Base-by-base conservation (phyloP, 768 basidiomycete genomes). In the Lentinula detonsa region DNA sequence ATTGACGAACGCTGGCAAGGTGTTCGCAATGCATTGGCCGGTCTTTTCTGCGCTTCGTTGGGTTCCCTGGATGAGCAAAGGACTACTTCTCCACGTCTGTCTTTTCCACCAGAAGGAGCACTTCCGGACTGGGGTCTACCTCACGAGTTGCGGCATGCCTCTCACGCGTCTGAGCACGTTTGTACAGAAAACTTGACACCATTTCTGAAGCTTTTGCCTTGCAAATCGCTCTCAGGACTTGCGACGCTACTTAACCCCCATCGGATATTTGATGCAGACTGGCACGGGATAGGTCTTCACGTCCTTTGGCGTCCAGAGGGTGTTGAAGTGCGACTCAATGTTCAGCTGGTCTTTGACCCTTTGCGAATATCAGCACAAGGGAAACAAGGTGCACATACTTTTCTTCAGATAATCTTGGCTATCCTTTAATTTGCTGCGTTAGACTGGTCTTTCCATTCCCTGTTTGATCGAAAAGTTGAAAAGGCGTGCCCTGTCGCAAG, bases 161-260 rank as follows among this genome's bases (percentile, higher is more conserved):
- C 84, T 7, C 81, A 90, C 18, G 89, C 90, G 6, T 91, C 87
- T 3, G 92, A 95, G 69, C 79, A 87, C 65, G 90, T 98, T n/a
- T 99, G 96, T 70, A 98, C 96, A 4, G 97, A 98, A 70, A 98
- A 98, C 68, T 77, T 98, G 8, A 98, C 96, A 0, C 96, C 97
- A 0, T 97, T 98, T 75, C 80, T 98, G 61, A 94, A 96, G 70
- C 85, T 98, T 9, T 77, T 98, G 1, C 97, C 97, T 0, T 98
- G 96, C 78, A 93, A 97, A 69, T 86, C 91, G 5, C 76, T 81
- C 18, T 93, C 95, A 0, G 95, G 97, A 11, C 80, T 98, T 21
- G 91, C 93, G 0, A 78, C 74, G 15, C 79, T 98, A 23, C 77
- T 98, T 48, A 92, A 95, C 68, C 90, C 93, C 0, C 92, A 96